Evolutionary conservation across 2,329 filamentous ascomycete species (phyloP).

Genomic region (Dendrostoma leiphaemia): DNA sequence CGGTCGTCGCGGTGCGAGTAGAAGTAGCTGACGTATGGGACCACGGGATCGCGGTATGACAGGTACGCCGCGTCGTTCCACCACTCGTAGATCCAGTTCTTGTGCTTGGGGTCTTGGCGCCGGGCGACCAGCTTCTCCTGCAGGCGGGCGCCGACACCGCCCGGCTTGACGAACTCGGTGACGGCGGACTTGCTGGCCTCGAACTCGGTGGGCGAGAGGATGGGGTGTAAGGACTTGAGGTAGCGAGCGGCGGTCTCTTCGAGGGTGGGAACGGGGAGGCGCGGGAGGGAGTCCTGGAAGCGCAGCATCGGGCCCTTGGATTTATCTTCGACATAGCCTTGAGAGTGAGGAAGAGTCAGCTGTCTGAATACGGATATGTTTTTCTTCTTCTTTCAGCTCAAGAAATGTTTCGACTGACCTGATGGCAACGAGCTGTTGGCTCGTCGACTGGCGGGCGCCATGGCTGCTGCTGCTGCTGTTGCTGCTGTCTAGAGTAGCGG

Average conservation of each 20-base stretch:
- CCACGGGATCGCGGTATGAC: constrained; percentile 88
- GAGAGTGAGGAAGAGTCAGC: constrained; percentile 6
- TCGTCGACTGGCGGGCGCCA: constrained; percentile 52
- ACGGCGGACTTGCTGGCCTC: constrained; percentile 78
- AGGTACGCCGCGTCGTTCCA: constrained; percentile 97
- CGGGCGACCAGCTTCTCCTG: constrained; percentile 84
- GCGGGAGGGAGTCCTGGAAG: constrained; percentile 82
- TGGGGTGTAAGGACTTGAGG: constrained; percentile 73
- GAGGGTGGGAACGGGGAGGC: constrained; percentile 75
- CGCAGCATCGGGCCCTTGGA: constrained; percentile 79
- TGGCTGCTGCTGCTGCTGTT: constrained; percentile 38
- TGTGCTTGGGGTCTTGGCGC: constrained; percentile 73
- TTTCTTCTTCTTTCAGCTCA: background rate
- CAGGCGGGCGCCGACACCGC: constrained; percentile 75
- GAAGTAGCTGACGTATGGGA: constrained; percentile 99
- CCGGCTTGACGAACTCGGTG: constrained; percentile 83
- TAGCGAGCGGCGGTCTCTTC: constrained; percentile 80
- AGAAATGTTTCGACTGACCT: constrained; percentile 35
- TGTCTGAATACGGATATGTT: constrained; percentile 1
- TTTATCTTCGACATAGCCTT: constrained; percentile 77
- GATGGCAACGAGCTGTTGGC: constrained; percentile 57
- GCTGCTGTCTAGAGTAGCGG: constrained; percentile 30
- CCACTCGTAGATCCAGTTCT: constrained; percentile 98
- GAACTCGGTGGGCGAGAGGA: constrained; percentile 68
- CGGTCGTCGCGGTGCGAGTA: constrained; percentile 97